phyloP scores from a whole-genome alignment of 2,329 filamentous ascomycete species.

The Penicillium brevicompactum region DNA sequence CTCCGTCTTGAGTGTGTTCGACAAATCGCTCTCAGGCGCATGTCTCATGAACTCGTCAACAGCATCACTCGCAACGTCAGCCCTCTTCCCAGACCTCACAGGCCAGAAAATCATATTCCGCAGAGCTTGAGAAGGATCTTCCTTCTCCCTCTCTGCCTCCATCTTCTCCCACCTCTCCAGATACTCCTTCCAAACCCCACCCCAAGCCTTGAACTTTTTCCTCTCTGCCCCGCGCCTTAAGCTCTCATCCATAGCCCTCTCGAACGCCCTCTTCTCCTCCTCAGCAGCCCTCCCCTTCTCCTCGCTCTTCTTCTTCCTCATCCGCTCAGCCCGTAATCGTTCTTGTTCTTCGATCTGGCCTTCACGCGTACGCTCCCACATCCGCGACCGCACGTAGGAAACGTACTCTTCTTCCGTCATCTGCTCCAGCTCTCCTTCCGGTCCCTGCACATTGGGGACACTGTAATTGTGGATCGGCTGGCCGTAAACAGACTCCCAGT shows the following conservation, averaged over 20 bases:
- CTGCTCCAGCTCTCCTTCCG: constrained; percentile 65
- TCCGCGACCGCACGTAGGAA: constrained; percentile 76
- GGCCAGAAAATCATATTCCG: constrained; percentile 69
- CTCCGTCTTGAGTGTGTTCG: constrained; percentile 72
- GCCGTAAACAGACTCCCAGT: constrained; percentile 96
- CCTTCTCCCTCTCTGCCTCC: constrained; percentile 15
- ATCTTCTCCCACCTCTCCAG: constrained; percentile 62
- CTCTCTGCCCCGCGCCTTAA: constrained; percentile 68
- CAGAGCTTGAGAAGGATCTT: constrained; percentile 25
- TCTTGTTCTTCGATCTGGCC: constrained; percentile 77
- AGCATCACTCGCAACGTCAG: constrained; percentile 59
- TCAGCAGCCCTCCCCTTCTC: constrained; percentile 33
- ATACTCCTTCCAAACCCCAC: constrained; percentile 67
- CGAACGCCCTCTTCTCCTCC: constrained; percentile 47
- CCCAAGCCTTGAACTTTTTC: constrained; percentile 48
- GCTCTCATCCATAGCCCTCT: constrained; percentile 69
- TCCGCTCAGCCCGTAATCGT: constrained; percentile 56
- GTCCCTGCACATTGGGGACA: constrained; percentile 52
- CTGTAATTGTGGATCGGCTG: constrained; percentile 87
- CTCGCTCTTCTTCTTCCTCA: constrained; percentile 49
- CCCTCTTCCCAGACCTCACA: constrained; percentile 61
- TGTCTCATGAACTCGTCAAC: constrained; percentile 71
- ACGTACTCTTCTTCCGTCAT: constrained; percentile 96
- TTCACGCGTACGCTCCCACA: constrained; percentile 95
- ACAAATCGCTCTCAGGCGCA: constrained; percentile 47